phyloP scores from a whole-genome alignment of 2,329 filamentous ascomycete genomes.

The Pseudofabraea citricarpa region DNA sequence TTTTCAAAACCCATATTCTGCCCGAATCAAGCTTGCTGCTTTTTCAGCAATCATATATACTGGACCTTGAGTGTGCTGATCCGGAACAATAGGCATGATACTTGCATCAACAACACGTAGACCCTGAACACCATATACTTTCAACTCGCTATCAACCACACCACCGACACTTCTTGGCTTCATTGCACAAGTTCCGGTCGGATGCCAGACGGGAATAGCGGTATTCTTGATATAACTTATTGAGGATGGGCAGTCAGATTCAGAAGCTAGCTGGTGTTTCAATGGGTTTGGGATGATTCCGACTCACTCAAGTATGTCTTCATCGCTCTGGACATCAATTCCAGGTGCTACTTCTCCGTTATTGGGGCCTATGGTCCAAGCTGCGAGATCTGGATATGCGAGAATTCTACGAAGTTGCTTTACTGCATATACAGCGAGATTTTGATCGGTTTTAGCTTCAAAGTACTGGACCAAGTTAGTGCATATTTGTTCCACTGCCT shows the following conservation, averaged over 20 bases:
- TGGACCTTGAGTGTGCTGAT: conserved; percentile 66
- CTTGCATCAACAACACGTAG: conserved; percentile 77
- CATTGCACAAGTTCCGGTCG: conserved; percentile 82
- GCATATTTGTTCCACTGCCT: too few species aligned
- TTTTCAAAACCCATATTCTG: neutral
- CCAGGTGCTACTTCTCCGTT: conserved; percentile 7
- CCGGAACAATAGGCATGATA: conserved; percentile 62
- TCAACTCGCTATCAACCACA: conserved; percentile 62
- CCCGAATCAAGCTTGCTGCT: conserved; percentile 66
- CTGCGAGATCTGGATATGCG: conserved; percentile 3
- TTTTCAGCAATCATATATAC: conserved; percentile 79
- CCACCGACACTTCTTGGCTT: conserved; percentile 66
- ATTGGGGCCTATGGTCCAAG: neutral
- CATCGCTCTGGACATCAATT: neutral
- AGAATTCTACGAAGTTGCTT: conserved; percentile 32
- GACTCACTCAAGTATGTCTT: conserved; percentile 6
- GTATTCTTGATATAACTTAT: neutral
- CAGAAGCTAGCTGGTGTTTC: neutral
- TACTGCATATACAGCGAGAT: conserved; percentile 36
- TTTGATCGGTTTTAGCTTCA: conserved; percentile 29
- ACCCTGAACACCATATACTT: conserved; percentile 64
- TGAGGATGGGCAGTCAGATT: neutral
- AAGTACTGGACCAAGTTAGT: conserved; percentile 7
- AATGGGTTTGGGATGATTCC: neutral
- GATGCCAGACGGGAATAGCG: conserved; percentile 53